Percentiles rank a stretch among this genome's conserved stretches.
phyloP scores from a whole-genome alignment of 768 basidiomycete genomes.

The Imleria badia region DNA sequence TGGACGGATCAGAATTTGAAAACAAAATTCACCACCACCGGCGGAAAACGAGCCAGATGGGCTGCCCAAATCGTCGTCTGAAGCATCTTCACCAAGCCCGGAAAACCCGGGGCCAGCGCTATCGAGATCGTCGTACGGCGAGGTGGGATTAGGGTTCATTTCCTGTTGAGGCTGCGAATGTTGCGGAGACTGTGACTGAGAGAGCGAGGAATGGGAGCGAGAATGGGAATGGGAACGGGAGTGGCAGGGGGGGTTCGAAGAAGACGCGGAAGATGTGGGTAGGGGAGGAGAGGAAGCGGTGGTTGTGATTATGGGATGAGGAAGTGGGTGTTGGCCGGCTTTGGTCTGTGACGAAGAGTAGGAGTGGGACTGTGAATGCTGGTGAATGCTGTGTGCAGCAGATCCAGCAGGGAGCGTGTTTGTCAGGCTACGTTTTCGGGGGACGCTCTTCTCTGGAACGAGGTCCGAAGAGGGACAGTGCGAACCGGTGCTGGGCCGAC shows the following conservation, averaged over 20 bases:
- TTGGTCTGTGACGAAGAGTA: constrained; percentile 17
- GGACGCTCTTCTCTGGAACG: constrained; percentile 49
- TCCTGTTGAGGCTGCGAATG: constrained; percentile 28
- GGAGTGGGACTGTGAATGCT: constrained; percentile 30
- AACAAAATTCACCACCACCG: constrained; percentile 7
- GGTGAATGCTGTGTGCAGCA: constrained; percentile 18
- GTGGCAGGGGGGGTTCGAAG: constrained; percentile 22
- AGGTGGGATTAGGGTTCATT: constrained; percentile 23
- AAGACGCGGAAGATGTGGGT: constrained; percentile 22
- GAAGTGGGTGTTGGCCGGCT: constrained; percentile 7
- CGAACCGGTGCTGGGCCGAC: constrained; percentile 38
- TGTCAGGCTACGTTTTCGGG: constrained; percentile 67
- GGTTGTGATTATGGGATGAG: constrained; percentile 34
- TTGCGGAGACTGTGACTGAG: constrained; percentile 20
- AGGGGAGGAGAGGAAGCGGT: constrained; percentile 32
- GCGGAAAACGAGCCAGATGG: constrained; percentile 17
- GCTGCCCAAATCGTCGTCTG: constrained; percentile 26
- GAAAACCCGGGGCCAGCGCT: constrained; percentile 36
- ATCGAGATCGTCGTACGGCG: constrained; percentile 61
- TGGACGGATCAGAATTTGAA: background rate
- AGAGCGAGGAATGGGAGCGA: constrained; percentile 23
- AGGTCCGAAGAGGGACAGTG: constrained; percentile 50
- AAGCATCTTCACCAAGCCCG: constrained; percentile 23
- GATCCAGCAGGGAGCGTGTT: constrained; percentile 34
- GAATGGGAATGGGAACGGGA: constrained; percentile 18